Evolutionary conservation across 192 early-diverging fungal species (phyloP), one percentile per base, ranked within the genome.

Genomic region (Chytriomyces sp.): DNA sequence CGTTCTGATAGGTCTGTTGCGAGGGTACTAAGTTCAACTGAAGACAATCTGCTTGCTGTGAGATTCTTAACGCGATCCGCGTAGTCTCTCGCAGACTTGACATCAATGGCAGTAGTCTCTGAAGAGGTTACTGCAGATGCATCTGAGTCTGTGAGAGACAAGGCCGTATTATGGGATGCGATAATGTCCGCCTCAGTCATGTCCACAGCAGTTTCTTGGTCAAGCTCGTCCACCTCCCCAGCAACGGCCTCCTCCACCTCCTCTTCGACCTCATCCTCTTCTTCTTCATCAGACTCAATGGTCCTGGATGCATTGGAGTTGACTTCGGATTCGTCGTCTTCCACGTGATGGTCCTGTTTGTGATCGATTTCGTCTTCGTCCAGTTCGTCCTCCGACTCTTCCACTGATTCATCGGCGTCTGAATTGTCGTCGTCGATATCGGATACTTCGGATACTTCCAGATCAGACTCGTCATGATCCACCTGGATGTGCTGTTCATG

Each of bases 1-100:
- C 44, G 44, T 22, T 49, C 44, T 49, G 44, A 49, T 22, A 49
- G 44, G 44, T 49, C 44, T n/a, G 22, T 22, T 4, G 63, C 44
- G 49, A 64, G 40, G 14, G 63, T 44, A 8, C 10, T 30, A 19
- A 64, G 38, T 26, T 64, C 63, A 19, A 64, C 63, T 17, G 40
- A 52, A 14, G 63, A 64, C 2, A 64, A 28, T 8, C 63, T 49
- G 44, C 44, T 49, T n/a, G n/a, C n/a, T 14, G 17, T 49, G 44
- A 49, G 44, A 49, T 14, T 49, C 2, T 49, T 49, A 22, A 49
- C 44, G 14, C 22, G 44, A 49, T 49, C 22, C 44, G 44, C 44
- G 44, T 49, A 49, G 44, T 49, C 22, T 49, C 22, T 22, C 17
- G 22, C 44, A n/a, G 44, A 49, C 22, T 2, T n/a, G 14, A 22